Percentiles rank a stretch among this genome's conserved stretches.
These are phyloP conservation scores for Fusarium poae DNA, from an alignment of 2,329 filamentous ascomycete species.

Conservation along the genomic window DNA sequence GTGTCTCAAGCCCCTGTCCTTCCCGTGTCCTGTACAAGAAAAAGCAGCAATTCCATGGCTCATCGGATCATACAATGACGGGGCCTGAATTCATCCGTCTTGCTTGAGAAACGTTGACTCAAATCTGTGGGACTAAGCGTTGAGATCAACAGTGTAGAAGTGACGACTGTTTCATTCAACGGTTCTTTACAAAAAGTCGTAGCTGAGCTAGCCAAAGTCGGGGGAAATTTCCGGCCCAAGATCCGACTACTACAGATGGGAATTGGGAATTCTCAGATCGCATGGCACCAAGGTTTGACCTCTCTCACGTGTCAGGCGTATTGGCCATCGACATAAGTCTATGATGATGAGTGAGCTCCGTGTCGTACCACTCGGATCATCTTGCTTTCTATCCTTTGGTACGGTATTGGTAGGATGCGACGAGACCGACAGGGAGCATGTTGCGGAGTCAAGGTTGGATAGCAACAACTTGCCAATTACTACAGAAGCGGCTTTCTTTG, in stretches of 20 bases:
- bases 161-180: not conserved
- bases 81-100: not conserved
- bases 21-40: not conserved
- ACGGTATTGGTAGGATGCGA: not conserved
- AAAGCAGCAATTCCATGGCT: not conserved
- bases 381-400: no score
- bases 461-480: not conserved
- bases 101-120: not conserved
- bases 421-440: not conserved
- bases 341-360: not conserved
- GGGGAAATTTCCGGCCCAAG: not conserved
- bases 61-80: not conserved
- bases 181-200: rapidly evolving
- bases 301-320: not conserved
- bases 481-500: not conserved
- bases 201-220: not conserved
- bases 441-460: not conserved
- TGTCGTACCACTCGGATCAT: not conserved
- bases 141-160: not conserved
- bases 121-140: not conserved
- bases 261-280: rapidly evolving
- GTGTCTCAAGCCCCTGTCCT: not conserved
- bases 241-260: not conserved
- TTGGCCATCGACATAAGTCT: rapidly evolving
- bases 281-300: not conserved